phyloP scores from a whole-genome alignment of 2,329 filamentous ascomycete genomes.

The Fusarium sp. region DNA sequence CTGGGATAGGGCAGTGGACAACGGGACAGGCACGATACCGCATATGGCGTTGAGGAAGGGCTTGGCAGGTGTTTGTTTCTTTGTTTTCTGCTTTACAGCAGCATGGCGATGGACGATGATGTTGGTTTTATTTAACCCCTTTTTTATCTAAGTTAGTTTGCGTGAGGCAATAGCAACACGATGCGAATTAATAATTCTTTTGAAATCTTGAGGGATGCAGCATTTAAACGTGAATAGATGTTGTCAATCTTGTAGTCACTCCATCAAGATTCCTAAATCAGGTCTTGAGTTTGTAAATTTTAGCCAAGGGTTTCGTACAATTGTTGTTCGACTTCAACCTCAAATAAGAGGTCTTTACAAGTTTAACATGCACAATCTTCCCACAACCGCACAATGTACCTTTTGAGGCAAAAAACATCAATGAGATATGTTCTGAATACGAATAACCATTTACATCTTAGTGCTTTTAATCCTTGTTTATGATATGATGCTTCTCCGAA shows the following conservation, averaged over 20 bases:
- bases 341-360: neutral
- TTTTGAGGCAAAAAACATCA: too few species aligned
- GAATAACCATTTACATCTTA: neutral
- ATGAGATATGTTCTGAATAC: neutral
- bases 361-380: neutral
- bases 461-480: neutral
- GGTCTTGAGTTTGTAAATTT: neutral
- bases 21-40: constrained; percentile 37
- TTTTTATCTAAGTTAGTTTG: constrained; percentile 30
- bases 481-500: neutral
- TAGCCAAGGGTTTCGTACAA: accelerated
- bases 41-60: constrained; percentile 46
- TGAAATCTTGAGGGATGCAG: neutral
- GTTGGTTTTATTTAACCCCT: constrained; percentile 25
- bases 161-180: constrained; percentile 2
- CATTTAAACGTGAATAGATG: accelerated
- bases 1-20: constrained; percentile 31
- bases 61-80: constrained; percentile 34
- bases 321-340: accelerated
- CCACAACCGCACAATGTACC: neutral
- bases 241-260: neutral
- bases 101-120: constrained; percentile 49
- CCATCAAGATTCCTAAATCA: accelerated
- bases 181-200: constrained; percentile 15
- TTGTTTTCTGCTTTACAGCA: constrained; percentile 39